Evolutionary conservation across 129 eudicot genomes (phyloP).

Genomic region (Heracleum sosnowskyi): DNA sequence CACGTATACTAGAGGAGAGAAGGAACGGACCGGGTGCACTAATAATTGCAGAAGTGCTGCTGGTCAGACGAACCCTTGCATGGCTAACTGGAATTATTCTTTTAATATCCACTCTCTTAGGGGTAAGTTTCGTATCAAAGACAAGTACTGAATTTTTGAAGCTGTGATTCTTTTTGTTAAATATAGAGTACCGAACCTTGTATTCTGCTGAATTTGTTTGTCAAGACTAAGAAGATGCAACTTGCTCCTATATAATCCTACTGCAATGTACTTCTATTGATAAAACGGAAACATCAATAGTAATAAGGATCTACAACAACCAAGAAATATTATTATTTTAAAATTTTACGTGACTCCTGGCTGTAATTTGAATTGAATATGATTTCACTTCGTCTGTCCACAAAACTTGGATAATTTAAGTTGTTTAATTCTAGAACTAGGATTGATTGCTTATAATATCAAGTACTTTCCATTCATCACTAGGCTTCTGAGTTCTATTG

Average conservation of each 20-base stretch:
- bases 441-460: background rate
- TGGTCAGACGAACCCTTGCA: constrained; percentile 74
- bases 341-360: background rate
- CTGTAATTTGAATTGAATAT: background rate
- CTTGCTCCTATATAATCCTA: background rate
- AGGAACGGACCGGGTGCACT: constrained; percentile 23
- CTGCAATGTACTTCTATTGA: background rate
- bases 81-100: constrained; percentile 89
- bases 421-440: background rate
- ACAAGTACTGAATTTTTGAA: background rate
- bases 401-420: background rate
- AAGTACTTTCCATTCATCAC: background rate
- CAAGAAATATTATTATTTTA: background rate
- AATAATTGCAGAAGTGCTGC: constrained; percentile 41
- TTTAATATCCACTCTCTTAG: constrained; percentile 68
- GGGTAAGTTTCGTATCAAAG: constrained; percentile 49
- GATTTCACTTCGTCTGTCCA: background rate
- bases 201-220: background rate
- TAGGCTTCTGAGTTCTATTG: background rate
- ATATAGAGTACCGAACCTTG: background rate
- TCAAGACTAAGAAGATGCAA: background rate
- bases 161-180: background rate
- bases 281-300: background rate
- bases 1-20: constrained; percentile 56
- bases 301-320: background rate